phyloP scores from a whole-genome alignment of 306 rosid species.

The Clitoria ternatea region DNA sequence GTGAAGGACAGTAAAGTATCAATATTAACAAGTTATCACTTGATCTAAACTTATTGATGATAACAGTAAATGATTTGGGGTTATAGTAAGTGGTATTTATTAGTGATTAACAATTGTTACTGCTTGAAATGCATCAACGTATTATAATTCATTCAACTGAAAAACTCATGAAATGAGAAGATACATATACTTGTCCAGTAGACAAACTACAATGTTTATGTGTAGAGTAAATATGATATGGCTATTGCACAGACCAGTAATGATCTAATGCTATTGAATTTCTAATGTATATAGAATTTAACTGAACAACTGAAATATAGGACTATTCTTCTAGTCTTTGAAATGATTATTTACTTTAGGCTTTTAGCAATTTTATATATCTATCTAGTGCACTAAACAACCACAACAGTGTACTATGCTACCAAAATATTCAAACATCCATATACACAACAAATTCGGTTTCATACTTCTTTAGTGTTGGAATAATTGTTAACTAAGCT shows the following conservation, averaged over 20 bases:
- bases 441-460: not conserved
- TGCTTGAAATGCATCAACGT: not conserved
- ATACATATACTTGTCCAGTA: not conserved
- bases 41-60: not conserved
- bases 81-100: not conserved
- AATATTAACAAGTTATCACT: not conserved
- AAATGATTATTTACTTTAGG: not conserved
- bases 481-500: not conserved
- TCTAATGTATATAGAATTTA: not conserved
- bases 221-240: not conserved
- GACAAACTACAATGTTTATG: not conserved
- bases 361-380: not conserved
- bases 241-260: not conserved
- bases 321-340: not conserved
- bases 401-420: not conserved
- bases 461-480: not conserved
- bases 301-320: not conserved
- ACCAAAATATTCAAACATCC: not conserved
- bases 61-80: not conserved
- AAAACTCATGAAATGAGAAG: not conserved
- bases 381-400: not conserved
- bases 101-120: not conserved
- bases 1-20: not conserved
- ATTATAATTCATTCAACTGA: not conserved
- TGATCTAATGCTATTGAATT: not conserved